A percentile compares a stretch with the other conserved stretches of the same genome.
phyloP scores from a whole-genome alignment of 164 flowering plant species.

The Hamamelis virginiana region DNA sequence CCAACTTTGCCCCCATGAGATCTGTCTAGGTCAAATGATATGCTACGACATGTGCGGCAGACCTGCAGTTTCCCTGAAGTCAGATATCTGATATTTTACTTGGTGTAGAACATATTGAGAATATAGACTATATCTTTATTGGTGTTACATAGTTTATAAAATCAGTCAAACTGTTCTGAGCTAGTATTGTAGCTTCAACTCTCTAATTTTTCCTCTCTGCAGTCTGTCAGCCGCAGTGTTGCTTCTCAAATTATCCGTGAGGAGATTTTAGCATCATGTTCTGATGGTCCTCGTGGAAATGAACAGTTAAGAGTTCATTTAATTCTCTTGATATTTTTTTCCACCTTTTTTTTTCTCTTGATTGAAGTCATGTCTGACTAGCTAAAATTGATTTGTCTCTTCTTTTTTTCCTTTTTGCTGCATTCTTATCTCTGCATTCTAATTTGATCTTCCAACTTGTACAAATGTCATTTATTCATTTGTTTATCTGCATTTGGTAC shows the following conservation, averaged over 20 bases:
- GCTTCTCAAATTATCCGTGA: slow-evolving; percentile 68
- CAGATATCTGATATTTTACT: neutral
- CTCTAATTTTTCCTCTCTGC: slow-evolving; percentile 20
- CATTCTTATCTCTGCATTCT: neutral
- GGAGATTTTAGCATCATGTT: slow-evolving; percentile 78
- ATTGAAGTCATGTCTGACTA: neutral
- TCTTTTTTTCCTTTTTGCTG: neutral
- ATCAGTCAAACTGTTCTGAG: neutral
- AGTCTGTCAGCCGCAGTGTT: slow-evolving; percentile 62
- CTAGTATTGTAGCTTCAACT: neutral
- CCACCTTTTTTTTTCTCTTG: neutral
- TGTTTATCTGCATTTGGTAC: neutral
- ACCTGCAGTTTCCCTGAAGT: neutral
- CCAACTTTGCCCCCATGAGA: neutral
- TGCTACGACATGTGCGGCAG: neutral
- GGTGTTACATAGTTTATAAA: neutral
- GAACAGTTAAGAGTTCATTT: slow-evolving; percentile 70
- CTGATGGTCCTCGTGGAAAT: slow-evolving; percentile 83
- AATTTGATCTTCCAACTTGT: neutral
- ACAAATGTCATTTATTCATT: neutral
- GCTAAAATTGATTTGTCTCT: neutral
- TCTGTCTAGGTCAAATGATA: neutral
- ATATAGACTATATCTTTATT: neutral
- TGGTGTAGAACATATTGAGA: neutral
- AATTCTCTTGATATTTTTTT: neutral